Evolutionary conservation across 495 filamentous ascomycete genomes (phyloP).

Genomic region (Amphirosellinia nigrospora): DNA sequence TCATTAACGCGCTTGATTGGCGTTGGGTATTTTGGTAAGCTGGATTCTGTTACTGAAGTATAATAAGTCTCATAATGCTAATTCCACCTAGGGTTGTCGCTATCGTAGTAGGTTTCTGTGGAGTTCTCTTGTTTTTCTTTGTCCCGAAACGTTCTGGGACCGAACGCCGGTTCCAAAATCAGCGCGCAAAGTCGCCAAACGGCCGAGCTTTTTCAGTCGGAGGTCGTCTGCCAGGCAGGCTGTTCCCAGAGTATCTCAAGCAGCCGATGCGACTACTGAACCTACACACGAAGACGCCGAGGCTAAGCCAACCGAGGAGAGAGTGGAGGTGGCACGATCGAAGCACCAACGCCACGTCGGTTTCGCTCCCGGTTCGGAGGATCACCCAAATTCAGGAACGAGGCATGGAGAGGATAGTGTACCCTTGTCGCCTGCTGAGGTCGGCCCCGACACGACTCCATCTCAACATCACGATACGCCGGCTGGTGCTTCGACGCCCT

Average conservation of each 20-base stretch:
- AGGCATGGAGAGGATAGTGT: slow-evolving; percentile 6
- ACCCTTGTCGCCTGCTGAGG: not conserved
- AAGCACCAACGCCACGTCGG: slow-evolving; percentile 54
- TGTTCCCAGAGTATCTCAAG: slow-evolving; percentile 15
- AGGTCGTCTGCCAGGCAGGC: slow-evolving; percentile 44
- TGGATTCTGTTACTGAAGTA: not conserved
- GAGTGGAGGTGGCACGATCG: slow-evolving; percentile 14
- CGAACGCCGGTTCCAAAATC: slow-evolving; percentile 70
- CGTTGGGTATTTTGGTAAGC: slow-evolving; percentile 90
- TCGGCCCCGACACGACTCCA: not conserved
- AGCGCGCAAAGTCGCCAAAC: slow-evolving; percentile 36
- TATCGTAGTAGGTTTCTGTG: slow-evolving; percentile 78
- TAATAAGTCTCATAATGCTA: not conserved
- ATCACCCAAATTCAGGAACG: slow-evolving; percentile 2
- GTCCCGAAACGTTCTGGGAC: slow-evolving; percentile 99
- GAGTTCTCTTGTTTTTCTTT: slow-evolving; percentile 81
- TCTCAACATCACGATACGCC: not conserved
- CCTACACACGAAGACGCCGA: slow-evolving; percentile 9
- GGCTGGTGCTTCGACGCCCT: not conserved
- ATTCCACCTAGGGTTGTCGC: slow-evolving; percentile 71
- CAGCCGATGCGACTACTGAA: slow-evolving; percentile 16
- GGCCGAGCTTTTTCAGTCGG: slow-evolving; percentile 49
- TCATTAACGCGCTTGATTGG: slow-evolving; percentile 81
- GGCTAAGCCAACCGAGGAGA: slow-evolving; percentile 21
- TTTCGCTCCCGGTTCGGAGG: slow-evolving; percentile 53